Evolutionary conservation across 2,329 filamentous ascomycete species (phyloP), one percentile per base, ranked within the genome.

Genomic region (Cladosporium sp.): DNA sequence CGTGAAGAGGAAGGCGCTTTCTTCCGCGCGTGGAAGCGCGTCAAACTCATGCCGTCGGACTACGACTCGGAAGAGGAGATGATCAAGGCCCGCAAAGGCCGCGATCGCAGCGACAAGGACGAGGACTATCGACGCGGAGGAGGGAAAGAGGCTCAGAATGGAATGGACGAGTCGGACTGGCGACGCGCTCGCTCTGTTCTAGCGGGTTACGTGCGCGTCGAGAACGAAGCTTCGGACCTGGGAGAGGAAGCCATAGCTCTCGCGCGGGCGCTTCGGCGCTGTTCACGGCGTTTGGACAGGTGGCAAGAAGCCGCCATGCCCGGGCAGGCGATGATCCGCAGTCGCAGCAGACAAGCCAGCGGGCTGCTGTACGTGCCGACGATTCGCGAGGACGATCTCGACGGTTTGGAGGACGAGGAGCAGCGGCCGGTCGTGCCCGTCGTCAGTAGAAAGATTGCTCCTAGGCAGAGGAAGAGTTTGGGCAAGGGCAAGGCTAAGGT

Each of bases 191-290:
- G 64, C 39, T 61, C 65, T 20, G 57, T 62, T 13, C 61, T 64
- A 45, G 74, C 71, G 1, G 90, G 86, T 1, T 78, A 90, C 37
- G 83, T 82, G 53, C 85, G 82, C 32, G 75, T 89, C 0, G 74
- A 74, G 19, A 61, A 58, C 8, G 89, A 92, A 68, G 73, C 79
- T 0, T 87, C 90, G 60, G 89, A 93, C 72, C 89, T 85, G 64
- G 90, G 90, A 42, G 90, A 93, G 70, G 88, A 93, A 70, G 79
- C 84, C 5, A 80, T 81, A 56, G 79, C 83, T 1, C 86, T 89
- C 58, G 82, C 84, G 3, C 83, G 87, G 10, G 82, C 88, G 7
- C 74, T 93, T 17, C 78, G 86, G 54, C 81, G 87, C 15, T 79
- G 81, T 1, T 76, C 79, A 19, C 80, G 90, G 25, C 80, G 90